Evolutionary conservation across 805 yeast genomes (phyloP).

Genomic region (Candida methanosorbosa): DNA sequence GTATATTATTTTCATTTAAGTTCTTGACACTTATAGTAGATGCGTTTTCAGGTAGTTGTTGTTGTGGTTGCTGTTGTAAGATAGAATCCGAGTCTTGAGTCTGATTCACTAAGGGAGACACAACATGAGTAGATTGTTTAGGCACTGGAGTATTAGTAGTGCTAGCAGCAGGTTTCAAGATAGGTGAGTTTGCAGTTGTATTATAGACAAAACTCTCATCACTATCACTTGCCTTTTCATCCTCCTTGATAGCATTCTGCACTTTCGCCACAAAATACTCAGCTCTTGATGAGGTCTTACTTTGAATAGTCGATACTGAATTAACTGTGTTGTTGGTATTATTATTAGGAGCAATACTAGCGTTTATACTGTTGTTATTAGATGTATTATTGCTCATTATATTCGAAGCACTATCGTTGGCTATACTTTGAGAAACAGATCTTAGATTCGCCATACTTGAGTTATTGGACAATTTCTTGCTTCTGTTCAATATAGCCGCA

Average conservation of each 20-base stretch:
- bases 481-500: no score
- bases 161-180: no score
- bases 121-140: background rate
- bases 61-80: no score
- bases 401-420: background rate
- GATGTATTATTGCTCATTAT: background rate
- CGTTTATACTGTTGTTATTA: background rate
- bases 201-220: constrained; percentile 98
- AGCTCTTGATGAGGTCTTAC: constrained; percentile 62
- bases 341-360: background rate
- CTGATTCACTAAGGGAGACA: background rate
- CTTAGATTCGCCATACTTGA: background rate
- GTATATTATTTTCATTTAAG: no score
- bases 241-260: constrained; percentile 91
- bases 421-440: background rate
- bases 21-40: no score
- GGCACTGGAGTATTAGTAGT: background rate
- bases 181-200: constrained; percentile 26
- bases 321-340: constrained; percentile 5
- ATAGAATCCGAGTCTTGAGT: no score
- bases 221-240: constrained; percentile 66
- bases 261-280: constrained; percentile 92
- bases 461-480: background rate
- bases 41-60: no score
- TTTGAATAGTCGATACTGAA: constrained; percentile 23